Evolutionary conservation across 2,329 filamentous ascomycete genomes (phyloP), one percentile per base, ranked within the genome.

Genomic region (Microcyclospora pomicola): DNA sequence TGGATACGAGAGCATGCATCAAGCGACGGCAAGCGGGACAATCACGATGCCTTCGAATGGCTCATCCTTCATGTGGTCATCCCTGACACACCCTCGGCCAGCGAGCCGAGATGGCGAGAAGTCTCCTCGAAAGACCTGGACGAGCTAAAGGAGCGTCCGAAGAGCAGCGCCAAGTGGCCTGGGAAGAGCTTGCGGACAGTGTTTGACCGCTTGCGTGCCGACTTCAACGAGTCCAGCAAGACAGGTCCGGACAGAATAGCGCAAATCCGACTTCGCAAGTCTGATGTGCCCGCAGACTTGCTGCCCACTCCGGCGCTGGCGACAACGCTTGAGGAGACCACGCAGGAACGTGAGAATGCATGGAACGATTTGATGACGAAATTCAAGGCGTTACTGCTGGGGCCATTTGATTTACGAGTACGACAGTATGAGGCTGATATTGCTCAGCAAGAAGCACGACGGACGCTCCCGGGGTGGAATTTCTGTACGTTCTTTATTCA

Each of bases 401-500:
- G 75, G 5, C 93, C 87, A 1, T 98, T 98, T 55, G 88, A 96
- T 61, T 70, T 79, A 49, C 76, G 91, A 7, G 91, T 98, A 1
- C 77, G 75, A 14, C 88, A 96, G 52, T 98, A 98, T 58, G 91
- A 98, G 59, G 87, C 95, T 42, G 91, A 98, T 49, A 94, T 98
- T 49, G 82, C 84, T 45, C 91, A 95, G 59, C 91, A 87, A 54
- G 88, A 96, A 50, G 74, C 80, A 0, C 87, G 96, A 58, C 73
- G 88, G 34, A 78, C 69, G 27, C 64, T 98, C 13, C 91, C 91
- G 0, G 91, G 91, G 0, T 98, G 91, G 91, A 98, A 98, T 55
- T 98, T 98, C 56, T 96, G 91, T 61, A 98, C 91, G 0, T 98
- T 98, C 58, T 98, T 98, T 58, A 87, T 98, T 12, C 69, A 98